phyloP scores from a whole-genome alignment of 331 rosid species.

The Quercus lobata region DNA sequence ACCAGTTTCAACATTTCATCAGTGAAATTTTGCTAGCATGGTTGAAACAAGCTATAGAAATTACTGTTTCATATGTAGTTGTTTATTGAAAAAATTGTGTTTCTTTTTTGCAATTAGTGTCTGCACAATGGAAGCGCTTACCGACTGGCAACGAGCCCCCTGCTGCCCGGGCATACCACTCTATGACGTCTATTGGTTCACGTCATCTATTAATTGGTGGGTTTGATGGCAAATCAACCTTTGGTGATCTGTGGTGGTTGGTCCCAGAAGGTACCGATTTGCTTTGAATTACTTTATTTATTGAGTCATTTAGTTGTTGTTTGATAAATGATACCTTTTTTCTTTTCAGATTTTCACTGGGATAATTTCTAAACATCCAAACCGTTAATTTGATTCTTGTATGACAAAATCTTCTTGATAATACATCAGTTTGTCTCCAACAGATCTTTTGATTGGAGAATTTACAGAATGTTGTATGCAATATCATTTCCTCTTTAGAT shows the following conservation, averaged over 20 bases:
- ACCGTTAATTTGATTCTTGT: not conserved
- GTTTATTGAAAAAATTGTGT: not conserved
- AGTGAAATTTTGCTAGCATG: not conserved
- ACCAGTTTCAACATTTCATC: not conserved
- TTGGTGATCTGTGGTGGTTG: constrained; percentile 95
- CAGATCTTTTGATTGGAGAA: not conserved
- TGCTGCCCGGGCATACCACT: constrained; percentile 96
- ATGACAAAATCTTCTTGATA: not conserved
- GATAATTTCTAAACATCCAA: constrained; percentile 1
- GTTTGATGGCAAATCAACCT: constrained; percentile 92
- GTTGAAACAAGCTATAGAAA: not conserved
- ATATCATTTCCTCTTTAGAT: not conserved
- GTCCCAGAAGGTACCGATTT: constrained; percentile 75
- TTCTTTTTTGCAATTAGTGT: constrained; percentile 43
- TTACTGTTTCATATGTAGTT: constrained; percentile 8
- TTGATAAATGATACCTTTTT: not conserved
- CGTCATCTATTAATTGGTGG: constrained; percentile 84
- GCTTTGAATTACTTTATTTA: constrained; percentile 2
- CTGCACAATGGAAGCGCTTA: constrained; percentile 95
- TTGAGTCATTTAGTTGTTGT: constrained; percentile 1
- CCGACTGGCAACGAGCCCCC: constrained; percentile 81
- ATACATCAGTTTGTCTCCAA: not conserved
- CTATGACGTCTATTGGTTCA: constrained; percentile 69
- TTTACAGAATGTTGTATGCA: not conserved
- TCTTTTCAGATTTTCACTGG: not conserved